Percentiles rank a stretch among this genome's conserved stretches.
Conservation (phyloP, 2,329 filamentous ascomycete species). For the Aureobasidium sp. region DNA sequence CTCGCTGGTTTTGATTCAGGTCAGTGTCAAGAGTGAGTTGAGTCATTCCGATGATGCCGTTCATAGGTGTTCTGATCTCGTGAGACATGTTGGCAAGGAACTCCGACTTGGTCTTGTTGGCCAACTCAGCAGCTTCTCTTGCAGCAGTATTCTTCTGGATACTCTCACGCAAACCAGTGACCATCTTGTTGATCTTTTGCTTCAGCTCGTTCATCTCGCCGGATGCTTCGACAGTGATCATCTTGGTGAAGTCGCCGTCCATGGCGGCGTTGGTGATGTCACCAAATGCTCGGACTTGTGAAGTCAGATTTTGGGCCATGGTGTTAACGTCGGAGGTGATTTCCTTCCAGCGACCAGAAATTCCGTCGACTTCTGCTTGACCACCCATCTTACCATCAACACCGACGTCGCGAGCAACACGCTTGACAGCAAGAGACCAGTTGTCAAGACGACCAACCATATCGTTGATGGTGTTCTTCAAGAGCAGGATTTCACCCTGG, state of each 20-base stretch:
- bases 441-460: constrained; percentile 94
- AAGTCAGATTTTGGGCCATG: constrained; percentile 77
- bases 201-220: constrained; percentile 99
- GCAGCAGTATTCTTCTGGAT: constrained; percentile 95
- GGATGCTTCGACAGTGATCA: constrained; percentile 93
- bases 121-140: constrained; percentile 89
- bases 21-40: constrained; percentile 91
- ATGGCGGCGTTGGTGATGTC: constrained; percentile 98
- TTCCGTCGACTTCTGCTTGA: constrained; percentile 86
- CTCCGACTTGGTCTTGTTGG: constrained; percentile 97
- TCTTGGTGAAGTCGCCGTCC: constrained; percentile 93
- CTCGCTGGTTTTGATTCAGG: constrained; percentile 87
- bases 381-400: constrained; percentile 98
- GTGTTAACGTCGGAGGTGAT: constrained; percentile 96
- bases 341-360: constrained; percentile 94
- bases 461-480: constrained; percentile 97
- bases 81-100: constrained; percentile 99
- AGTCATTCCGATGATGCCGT: constrained; percentile 97
- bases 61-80: constrained; percentile 96
- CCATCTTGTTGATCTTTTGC: constrained; percentile 99
- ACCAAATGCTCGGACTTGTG: constrained; percentile 94
- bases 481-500: constrained; percentile 84
- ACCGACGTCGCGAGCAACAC: constrained; percentile 91
- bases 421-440: constrained; percentile 92
- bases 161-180: constrained; percentile 88